A percentile compares a stretch with the other conserved stretches of the same genome.
phyloP scores from a whole-genome alignment of 257 asterid genomes.

The Capsicum chinense region DNA sequence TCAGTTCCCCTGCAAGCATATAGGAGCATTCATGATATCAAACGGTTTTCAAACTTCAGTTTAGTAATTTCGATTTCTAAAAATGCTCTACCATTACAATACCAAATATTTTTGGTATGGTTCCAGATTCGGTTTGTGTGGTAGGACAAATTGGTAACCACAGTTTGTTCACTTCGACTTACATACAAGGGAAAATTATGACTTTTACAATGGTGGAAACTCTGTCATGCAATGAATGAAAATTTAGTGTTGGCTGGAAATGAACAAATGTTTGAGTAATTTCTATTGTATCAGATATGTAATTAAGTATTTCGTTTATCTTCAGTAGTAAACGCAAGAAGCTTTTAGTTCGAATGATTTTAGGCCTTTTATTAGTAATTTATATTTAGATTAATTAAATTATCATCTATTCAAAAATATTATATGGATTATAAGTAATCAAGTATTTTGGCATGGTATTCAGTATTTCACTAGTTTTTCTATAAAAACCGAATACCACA shows the following conservation, averaged over 20 bases:
- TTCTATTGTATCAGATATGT: background rate
- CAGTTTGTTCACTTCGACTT: background rate
- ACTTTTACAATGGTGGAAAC: background rate
- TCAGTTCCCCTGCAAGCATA: slow-evolving; percentile 4
- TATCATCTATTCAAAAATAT: background rate
- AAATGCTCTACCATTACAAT: background rate
- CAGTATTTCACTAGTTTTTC: background rate
- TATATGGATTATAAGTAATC: background rate
- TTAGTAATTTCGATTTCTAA: background rate
- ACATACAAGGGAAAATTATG: background rate
- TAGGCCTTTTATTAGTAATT: background rate
- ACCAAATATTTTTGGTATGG: background rate
- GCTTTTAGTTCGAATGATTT: background rate
- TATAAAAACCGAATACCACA: background rate
- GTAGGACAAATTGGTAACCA: background rate
- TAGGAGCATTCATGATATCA: background rate
- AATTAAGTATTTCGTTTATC: background rate
- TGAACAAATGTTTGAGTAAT: background rate
- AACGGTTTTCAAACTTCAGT: background rate
- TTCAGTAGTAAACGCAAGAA: background rate
- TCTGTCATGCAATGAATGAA: background rate
- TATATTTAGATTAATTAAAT: background rate
- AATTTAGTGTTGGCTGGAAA: background rate
- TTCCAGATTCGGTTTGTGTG: background rate
- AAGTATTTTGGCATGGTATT: background rate